Percentiles rank a stretch among this genome's conserved stretches.
Evolutionary conservation across 2,329 filamentous ascomycete genomes (phyloP).

Genomic region (Hypoxylon sp.): DNA sequence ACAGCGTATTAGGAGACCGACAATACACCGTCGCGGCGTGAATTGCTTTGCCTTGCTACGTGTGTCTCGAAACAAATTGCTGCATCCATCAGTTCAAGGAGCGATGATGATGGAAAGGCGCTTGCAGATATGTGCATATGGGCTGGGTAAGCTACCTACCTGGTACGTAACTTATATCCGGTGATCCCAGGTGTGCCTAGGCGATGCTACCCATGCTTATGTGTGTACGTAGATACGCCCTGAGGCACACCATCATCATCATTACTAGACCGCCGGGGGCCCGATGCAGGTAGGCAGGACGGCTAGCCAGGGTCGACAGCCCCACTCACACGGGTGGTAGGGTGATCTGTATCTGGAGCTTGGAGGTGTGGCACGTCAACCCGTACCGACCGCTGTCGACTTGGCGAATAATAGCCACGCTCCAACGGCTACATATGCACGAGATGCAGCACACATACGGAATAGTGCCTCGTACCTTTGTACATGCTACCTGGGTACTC

Average conservation of each 20-base stretch:
- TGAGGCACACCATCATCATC: conserved; percentile 38
- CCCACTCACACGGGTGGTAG: conserved; percentile 44
- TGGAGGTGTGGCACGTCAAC: conserved; percentile 47
- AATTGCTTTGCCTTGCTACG: conserved; percentile 17
- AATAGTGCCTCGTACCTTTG: conserved; percentile 36
- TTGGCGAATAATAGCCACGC: conserved; percentile 45
- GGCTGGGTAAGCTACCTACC: conserved; percentile 30
- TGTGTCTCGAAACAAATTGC: conserved; percentile 25
- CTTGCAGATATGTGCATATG: conserved; percentile 35
- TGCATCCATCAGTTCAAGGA: conserved; percentile 14
- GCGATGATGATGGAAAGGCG: conserved; percentile 32
- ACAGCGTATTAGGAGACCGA: conserved; percentile 7
- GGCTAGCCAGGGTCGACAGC: conserved; percentile 36
- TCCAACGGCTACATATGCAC: conserved; percentile 52
- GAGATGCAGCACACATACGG: conserved; percentile 49
- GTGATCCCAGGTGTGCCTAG: conserved; percentile 34
- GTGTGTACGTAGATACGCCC: conserved; percentile 26
- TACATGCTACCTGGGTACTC: conserved; percentile 34
- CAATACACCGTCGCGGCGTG: background rate
- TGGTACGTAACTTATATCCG: conserved; percentile 39
- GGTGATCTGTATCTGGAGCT: conserved; percentile 40
- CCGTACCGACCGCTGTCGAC: conserved; percentile 38
- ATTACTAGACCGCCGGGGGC: conserved; percentile 38
- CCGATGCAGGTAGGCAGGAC: conserved; percentile 38
- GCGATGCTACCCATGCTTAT: conserved; percentile 12